phyloP scores from a whole-genome alignment of 495 filamentous ascomycete genomes.

The Monascus purpureus region DNA sequence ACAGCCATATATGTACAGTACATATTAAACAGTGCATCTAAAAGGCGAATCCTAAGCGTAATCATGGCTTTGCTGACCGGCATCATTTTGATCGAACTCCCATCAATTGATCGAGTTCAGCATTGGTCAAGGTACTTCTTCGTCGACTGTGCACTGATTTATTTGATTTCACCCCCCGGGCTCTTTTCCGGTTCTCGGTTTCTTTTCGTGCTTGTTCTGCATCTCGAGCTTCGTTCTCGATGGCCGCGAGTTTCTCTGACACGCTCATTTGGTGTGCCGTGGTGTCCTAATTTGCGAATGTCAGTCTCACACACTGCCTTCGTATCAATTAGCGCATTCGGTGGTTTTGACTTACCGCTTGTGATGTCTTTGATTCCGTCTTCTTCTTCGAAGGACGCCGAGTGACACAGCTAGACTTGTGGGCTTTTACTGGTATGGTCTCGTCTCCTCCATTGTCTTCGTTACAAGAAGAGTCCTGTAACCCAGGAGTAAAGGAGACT shows the following conservation, averaged over 20 bases:
- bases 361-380: slow-evolving; percentile 16
- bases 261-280: slow-evolving; percentile 17
- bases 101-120: slow-evolving; percentile 55
- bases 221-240: slow-evolving; percentile 30
- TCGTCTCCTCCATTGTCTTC: slow-evolving; percentile 17
- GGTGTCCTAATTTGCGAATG: slow-evolving; percentile 4
- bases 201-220: slow-evolving; percentile 26
- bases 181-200: slow-evolving; percentile 29
- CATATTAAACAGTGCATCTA: slow-evolving; percentile 7
- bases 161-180: slow-evolving; percentile 25
- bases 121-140: slow-evolving; percentile 57
- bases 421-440: slow-evolving; percentile 23
- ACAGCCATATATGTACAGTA: slow-evolving; percentile 6
- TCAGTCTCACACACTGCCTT: background rate
- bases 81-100: slow-evolving; percentile 15
- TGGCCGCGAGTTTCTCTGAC: slow-evolving; percentile 31
- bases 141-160: slow-evolving; percentile 35
- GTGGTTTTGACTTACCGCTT: too few relatives aligned
- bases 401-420: slow-evolving; percentile 22
- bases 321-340: too few relatives aligned
- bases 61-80: slow-evolving; percentile 2
- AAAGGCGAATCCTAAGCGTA: slow-evolving; percentile 4
- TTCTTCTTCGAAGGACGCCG: slow-evolving; percentile 20
- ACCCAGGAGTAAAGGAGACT: slow-evolving; percentile 28
- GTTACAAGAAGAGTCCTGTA: slow-evolving; percentile 23